Evolutionary conservation across 768 basidiomycete genomes (phyloP), one percentile per base, ranked within the genome.

Genomic region (Xerocomellus chrysenteron): DNA sequence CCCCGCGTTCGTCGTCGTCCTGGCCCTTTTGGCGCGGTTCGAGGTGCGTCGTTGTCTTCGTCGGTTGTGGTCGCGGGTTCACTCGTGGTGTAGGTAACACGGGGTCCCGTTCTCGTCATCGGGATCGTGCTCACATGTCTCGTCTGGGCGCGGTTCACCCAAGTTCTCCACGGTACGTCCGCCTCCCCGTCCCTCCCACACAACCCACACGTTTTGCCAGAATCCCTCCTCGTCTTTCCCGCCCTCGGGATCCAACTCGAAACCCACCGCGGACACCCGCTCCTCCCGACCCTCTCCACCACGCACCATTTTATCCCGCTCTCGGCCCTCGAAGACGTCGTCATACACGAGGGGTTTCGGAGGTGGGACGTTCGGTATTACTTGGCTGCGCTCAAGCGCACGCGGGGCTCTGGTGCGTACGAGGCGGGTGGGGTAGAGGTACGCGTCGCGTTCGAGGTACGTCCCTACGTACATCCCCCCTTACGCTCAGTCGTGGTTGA

Each of bases 281-380:
- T 69, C 14, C 19, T 71, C 4, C 56, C 63, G 1, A 65, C 73
- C 16, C 55, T 75, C 16, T 68, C 58, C 45, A 67, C 58, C 8
- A 67, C 73, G 0, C 78, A 81, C 48, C 80, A 69, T 5, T 91
- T 92, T 68, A 82, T 92, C 58, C 84, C 87, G 8, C 67, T 79
- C 30, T 67, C 75, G 0, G 60, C 67, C 2, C 68, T 92, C 19
- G 76, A 79, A 50, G 87, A 90, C 54, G 74, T 88, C 43, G 62
- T 91, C 30, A 85, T 92, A 52, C 87, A 90, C 62, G 91, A 93
- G 68, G 90, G 84, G 2, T 68, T 92, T 16, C 76, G 71, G 12
- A 71, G 87, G 46, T 93, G 90, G 90, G 76, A 88, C 68, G 78
- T 91, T 21, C 78, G 82, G 16, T 89, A 83, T 65, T 90, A 88